These are phyloP conservation scores for Schoenoplectus triqueter DNA, from an alignment of 202 grass and related monocot genomes.

Conservation along the genomic window DNA sequence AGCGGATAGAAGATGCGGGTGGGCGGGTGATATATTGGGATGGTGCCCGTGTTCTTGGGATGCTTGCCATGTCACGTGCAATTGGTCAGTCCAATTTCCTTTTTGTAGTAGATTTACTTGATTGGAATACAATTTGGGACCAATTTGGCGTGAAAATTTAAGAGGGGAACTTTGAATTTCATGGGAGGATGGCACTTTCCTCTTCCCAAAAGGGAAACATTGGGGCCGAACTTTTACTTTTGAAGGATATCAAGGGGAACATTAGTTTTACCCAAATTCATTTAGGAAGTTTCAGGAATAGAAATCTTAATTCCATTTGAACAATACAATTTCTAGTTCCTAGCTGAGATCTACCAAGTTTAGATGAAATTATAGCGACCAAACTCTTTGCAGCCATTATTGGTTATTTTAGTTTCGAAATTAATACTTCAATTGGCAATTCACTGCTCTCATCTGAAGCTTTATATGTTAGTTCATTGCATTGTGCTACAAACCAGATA, in stretches of 20 bases:
- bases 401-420: neutral
- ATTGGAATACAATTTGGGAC: neutral
- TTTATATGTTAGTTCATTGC: neutral
- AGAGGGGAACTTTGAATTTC: neutral
- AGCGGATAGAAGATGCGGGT: conserved; percentile 59
- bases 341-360: neutral
- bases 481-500: neutral
- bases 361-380: neutral
- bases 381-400: neutral
- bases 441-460: neutral
- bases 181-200: neutral
- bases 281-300: neutral
- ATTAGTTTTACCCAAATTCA: no score
- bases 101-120: neutral
- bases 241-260: no score
- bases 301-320: neutral
- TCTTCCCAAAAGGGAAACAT: no score
- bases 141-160: neutral
- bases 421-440: neutral
- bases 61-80: conserved; percentile 90
- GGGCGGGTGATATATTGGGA: conserved; percentile 89
- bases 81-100: conserved; percentile 53
- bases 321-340: neutral
- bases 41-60: conserved; percentile 69
- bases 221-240: no score